phyloP scores from a whole-genome alignment of 306 rosid genomes.

The Rubus parviflorus region DNA sequence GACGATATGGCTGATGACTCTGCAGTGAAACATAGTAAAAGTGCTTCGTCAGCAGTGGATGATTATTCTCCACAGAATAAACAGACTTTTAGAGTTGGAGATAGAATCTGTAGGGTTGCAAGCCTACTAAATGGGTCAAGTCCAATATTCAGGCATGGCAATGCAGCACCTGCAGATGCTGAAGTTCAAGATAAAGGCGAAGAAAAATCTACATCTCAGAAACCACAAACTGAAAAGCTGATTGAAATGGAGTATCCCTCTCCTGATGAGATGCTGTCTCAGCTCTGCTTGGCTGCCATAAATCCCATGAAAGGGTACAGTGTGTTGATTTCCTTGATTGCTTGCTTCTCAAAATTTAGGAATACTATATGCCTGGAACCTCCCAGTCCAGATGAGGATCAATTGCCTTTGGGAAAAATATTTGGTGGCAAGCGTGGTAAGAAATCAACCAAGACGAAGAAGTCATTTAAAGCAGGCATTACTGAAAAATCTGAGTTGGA shows the following conservation, averaged over 20 bases:
- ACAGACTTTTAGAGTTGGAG: conserved; percentile 48
- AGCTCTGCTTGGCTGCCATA: conserved; percentile 47
- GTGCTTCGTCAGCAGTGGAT: neutral
- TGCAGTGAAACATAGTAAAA: conserved; percentile 9
- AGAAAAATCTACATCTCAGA: conserved; percentile 13
- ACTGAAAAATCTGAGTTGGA: conserved; percentile 33
- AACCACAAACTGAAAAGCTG: conserved; percentile 23
- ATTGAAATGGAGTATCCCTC: conserved; percentile 30
- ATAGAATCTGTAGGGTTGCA: conserved; percentile 48
- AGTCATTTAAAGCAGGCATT: conserved; percentile 17
- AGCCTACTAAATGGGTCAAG: conserved; percentile 42
- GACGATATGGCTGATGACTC: conserved; percentile 24
- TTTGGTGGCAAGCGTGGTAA: conserved; percentile 37
- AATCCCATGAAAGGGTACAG: conserved; percentile 41
- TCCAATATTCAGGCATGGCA: conserved; percentile 39
- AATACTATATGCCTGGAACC: conserved; percentile 29
- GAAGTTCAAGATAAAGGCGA: conserved; percentile 5
- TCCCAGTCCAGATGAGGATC: conserved; percentile 34
- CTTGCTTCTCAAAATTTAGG: conserved; percentile 49
- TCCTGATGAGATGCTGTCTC: conserved; percentile 43
- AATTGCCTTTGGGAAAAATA: conserved; percentile 30
- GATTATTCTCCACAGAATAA: conserved; percentile 19
- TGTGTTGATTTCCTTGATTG: conserved; percentile 21
- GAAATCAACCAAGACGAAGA: conserved; percentile 28
- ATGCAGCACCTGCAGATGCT: conserved; percentile 23